Evolutionary conservation across 1,139 yeast species (phyloP), one percentile per base, ranked within the genome.

Genomic region (Geotrichum reessii): DNA sequence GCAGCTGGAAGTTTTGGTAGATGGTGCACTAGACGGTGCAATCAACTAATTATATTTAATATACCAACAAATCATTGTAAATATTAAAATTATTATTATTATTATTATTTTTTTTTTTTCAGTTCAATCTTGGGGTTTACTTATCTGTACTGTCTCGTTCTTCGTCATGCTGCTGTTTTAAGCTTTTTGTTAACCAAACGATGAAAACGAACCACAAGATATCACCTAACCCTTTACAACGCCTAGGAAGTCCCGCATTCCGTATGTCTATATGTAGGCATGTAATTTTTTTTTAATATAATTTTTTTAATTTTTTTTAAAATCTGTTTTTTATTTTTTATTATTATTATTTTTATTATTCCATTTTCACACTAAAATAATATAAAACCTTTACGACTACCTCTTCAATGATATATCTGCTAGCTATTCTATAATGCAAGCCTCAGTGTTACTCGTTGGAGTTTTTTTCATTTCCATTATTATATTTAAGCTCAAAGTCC

Each of bases 401-500:
- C n/a, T 37, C 44, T 37, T 37, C 21, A 19, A 37, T 37, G 44
- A 37, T 37, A 37, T n/a, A 4, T 14, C n/a, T 14, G 19, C 44
- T n/a, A 37, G 21, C 21, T 37, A 22, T 17, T 12, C 25, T 22
- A 46, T 22, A 48, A 52, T 52, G 55, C 25, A 22, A 22, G 31
- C 8, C 40, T 40, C 55, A 19, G 17, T 52, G 21, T 31, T 44
- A 22, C 49, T 52, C 12, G 49, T 44, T 12, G 55, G 48, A 14
- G 12, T 28, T 24, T n/a, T 44, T 33, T 48, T 31, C 46, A 37
- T 44, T n/a, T 33, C 42, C 31, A 52, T 62, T 62, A 28, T 57
- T 44, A 40, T 51, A 17, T 49, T 47, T 52, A 58, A 51, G 44
- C 65, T 67, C 68, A 60, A 60, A 46, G 52, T 69, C 14, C 73